Evolutionary conservation across 2,329 filamentous ascomycete genomes (phyloP), one percentile per base, ranked within the genome.

Genomic region (Stylonectria norvegica): DNA sequence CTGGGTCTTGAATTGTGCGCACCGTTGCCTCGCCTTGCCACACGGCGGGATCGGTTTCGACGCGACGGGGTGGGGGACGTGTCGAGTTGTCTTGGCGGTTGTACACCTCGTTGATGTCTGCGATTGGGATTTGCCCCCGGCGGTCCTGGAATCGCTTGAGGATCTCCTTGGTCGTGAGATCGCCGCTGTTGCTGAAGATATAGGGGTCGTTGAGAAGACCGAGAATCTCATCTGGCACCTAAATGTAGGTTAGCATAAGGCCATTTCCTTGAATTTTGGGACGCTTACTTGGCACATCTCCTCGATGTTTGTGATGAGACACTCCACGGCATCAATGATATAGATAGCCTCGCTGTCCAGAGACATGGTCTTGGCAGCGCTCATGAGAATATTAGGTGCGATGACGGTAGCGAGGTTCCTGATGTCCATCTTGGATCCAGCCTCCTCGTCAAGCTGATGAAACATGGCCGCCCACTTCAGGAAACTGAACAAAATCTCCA

Each of bases 341-440:
- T 86, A 78, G 70, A 97, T 96, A 47, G 89, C 93, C 53, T 95
- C 89, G 57, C 83, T 82, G 53, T 94, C 91, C 49, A 89, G 78
- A 30, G 78, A 79, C 5, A 77, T 73, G 34, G 74, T 76, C 61
- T 83, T 85, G 29, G 77, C 68, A 51, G 72, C 73, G 50, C 84
- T 86, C 55, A 86, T 90, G 10, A 96, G 75, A 47, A 98, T 89
- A 57, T 98, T 98, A 0, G 93, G 93, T 5, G 91, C 90, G 64
- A 98, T 96, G 48, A 98, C 93, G 3, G 94, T 97, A 4, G 93
- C 89, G 48, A 98, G 77, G 59, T 98, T 98, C 70, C 95, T 89
- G 38, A 95, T 86, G 62, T 98, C 93, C 93, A 98, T 98, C 74
- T 97, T 96, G 55, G 91, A 96, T 18, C 93, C 93, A 16, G 86